Base-by-base conservation (phyloP, 257 asterid genomes). In the Ligustrum vulgare region DNA sequence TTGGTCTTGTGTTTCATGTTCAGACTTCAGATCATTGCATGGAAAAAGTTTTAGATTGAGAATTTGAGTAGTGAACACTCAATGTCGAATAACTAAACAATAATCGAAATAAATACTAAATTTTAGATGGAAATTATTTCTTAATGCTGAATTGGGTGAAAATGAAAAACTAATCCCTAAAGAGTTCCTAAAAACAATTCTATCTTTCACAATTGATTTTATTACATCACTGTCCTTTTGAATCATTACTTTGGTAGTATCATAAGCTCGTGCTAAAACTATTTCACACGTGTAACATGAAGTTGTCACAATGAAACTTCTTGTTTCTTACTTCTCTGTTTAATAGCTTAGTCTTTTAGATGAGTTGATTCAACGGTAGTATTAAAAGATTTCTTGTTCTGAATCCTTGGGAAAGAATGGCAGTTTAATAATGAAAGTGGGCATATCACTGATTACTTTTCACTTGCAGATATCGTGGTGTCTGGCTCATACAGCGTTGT, bases 401-500 rank as follows among this genome's bases (percentile, higher is more conserved):
- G 63, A 56, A 10, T 56, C 22, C 39, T 11, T n/a, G 60, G 20
- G 2, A 62, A 62, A 6, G 13, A 37, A 6, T 11, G 4, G 49
- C 49, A 41, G 16, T 41, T 41, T 41, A 41, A 41, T 41, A 41
- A 3, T 41, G 49, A 41, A 41, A 41, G 49, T 32, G 10, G 65
- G 22, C 60, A 54, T 6, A 54, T 47, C 9, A 54, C 63, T 63
- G 37, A 78, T 12, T 49, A 28, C 13, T 41, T 62, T n/a, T 15
- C 22, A 34, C 66, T 69, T 81, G 84, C 89, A 87, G 91, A 63
- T 87, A 87, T 41, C 66, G 83, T 11, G 89, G 91, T 58, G 91
- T 87, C 0, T 87, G 91, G 91, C 86, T 87, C 41, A 87, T 87
- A 77, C 91, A 87, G 74, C 84, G 89, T 73, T 87, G 91, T 37